Evolutionary conservation across 169 alveolate species (phyloP).

Genomic region (Babesia divergens): DNA sequence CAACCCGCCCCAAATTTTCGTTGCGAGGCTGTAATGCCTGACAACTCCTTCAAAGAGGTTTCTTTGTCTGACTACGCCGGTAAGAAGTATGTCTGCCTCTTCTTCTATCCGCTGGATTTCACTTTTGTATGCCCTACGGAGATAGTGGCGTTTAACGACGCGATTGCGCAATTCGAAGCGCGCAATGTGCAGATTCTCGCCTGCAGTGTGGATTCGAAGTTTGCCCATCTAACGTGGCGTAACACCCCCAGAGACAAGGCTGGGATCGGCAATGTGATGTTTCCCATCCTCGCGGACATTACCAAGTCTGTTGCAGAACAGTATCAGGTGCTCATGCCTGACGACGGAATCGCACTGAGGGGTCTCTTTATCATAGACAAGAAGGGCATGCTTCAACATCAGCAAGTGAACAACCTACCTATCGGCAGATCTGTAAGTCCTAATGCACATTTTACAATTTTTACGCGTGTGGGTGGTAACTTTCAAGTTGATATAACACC

Average conservation of each 20-base stretch:
- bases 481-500: neutral
- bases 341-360: slow-evolving; percentile 93
- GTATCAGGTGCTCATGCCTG: slow-evolving; percentile 91
- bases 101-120: slow-evolving; percentile 99
- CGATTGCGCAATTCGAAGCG: slow-evolving; percentile 89
- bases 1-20: slow-evolving; percentile 94
- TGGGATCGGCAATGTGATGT: slow-evolving; percentile 94
- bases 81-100: slow-evolving; percentile 92
- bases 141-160: slow-evolving; percentile 91
- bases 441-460: neutral
- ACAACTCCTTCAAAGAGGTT: slow-evolving; percentile 88
- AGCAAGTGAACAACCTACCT: slow-evolving; percentile 94
- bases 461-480: neutral
- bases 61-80: slow-evolving; percentile 90
- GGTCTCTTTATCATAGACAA: slow-evolving; percentile 98
- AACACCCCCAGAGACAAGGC: slow-evolving; percentile 92
- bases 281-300: slow-evolving; percentile 92
- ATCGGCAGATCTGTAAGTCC: slow-evolving; percentile 94
- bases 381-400: slow-evolving; percentile 93
- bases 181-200: slow-evolving; percentile 90
- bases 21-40: slow-evolving; percentile 92
- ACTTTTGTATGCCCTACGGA: slow-evolving; percentile 99
- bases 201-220: slow-evolving; percentile 95
- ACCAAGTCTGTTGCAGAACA: slow-evolving; percentile 85
- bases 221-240: slow-evolving; percentile 95